phyloP scores from a whole-genome alignment of 768 basidiomycete species.

The Megacollybia marginata region DNA sequence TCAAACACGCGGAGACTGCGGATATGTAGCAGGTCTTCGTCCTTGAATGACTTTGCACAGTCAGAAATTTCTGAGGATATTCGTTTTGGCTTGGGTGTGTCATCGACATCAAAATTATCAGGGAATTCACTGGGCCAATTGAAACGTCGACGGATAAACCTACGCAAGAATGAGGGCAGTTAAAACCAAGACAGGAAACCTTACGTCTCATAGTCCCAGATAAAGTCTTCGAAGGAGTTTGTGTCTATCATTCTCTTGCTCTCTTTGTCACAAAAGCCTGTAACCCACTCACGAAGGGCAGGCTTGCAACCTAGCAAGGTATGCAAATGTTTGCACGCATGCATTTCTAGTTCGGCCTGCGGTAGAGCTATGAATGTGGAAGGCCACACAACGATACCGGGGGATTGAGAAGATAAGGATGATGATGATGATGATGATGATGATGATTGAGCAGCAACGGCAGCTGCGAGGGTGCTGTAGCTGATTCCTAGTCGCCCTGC shows the following conservation, averaged over 20 bases:
- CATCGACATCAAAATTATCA: neutral
- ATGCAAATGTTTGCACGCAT: conserved; percentile 65
- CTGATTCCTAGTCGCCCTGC: conserved; percentile 30
- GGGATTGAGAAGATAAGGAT: conserved; percentile 27
- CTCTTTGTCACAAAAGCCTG: conserved; percentile 26
- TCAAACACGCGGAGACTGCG: conserved; percentile 46
- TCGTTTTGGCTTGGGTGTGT: neutral
- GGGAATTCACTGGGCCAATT: conserved; percentile 44
- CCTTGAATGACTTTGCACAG: conserved; percentile 18
- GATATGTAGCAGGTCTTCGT: conserved; percentile 38
- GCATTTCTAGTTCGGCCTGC: conserved; percentile 63
- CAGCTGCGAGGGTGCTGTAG: conserved; percentile 5
- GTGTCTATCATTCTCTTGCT: conserved; percentile 27
- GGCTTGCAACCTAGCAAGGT: conserved; percentile 53
- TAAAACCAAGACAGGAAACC: conserved; percentile 13
- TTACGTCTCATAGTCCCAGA: conserved; percentile 58
- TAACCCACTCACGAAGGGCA: conserved; percentile 47
- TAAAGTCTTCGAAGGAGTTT: conserved; percentile 28
- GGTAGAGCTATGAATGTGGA: conserved; percentile 51
- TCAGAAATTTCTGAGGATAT: conserved; percentile 5
- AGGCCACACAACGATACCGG: conserved; percentile 56
- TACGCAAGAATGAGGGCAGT: conserved; percentile 18
- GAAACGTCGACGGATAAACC: conserved; percentile 61
- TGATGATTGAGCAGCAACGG: conserved; percentile 1
- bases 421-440: neutral